These are phyloP conservation scores for Ogataea ganodermae DNA, from an alignment of 805 yeast genomes.

Conservation along the genomic window DNA sequence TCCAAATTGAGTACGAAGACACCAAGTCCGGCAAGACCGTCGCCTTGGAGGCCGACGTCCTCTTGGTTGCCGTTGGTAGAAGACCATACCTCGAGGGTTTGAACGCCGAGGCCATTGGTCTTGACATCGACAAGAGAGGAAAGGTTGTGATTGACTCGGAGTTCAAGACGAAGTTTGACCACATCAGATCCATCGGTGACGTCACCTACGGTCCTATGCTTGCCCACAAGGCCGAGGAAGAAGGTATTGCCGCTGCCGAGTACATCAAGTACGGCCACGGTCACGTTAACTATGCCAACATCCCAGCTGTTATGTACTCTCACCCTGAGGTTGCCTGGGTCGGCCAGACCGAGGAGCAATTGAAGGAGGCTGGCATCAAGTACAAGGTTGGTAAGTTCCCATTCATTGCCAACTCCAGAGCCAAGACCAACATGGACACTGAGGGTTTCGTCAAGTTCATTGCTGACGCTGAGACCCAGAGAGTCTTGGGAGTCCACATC, in stretches of 20 bases:
- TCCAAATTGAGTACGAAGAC: conserved; percentile 84
- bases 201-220: conserved; percentile 98
- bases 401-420: conserved; percentile 98
- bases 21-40: conserved; percentile 83
- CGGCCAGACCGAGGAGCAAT: conserved; percentile 93
- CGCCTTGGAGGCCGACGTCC: conserved; percentile 82
- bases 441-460: conserved; percentile 96
- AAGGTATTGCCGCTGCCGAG: conserved; percentile 98
- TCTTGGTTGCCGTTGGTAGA: conserved; percentile 97
- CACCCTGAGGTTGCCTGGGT: conserved; percentile 99
- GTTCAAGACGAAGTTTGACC: conserved; percentile 88
- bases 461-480: conserved; percentile 96
- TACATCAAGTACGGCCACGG: conserved; percentile 92
- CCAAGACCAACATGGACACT: conserved; percentile 95
- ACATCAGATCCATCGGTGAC: conserved; percentile 97
- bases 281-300: conserved; percentile 96
- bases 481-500: conserved; percentile 94
- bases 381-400: conserved; percentile 98
- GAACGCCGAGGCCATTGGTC: conserved; percentile 82
- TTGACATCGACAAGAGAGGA: conserved; percentile 90
- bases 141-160: conserved; percentile 92
- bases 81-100: conserved; percentile 94
- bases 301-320: conserved; percentile 98
- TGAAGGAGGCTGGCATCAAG: conserved; percentile 87
- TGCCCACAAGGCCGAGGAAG: conserved; percentile 99